Base-by-base conservation (phyloP, 1,284 basidiomycete species). In the Sporisorium graminicola region DNA sequence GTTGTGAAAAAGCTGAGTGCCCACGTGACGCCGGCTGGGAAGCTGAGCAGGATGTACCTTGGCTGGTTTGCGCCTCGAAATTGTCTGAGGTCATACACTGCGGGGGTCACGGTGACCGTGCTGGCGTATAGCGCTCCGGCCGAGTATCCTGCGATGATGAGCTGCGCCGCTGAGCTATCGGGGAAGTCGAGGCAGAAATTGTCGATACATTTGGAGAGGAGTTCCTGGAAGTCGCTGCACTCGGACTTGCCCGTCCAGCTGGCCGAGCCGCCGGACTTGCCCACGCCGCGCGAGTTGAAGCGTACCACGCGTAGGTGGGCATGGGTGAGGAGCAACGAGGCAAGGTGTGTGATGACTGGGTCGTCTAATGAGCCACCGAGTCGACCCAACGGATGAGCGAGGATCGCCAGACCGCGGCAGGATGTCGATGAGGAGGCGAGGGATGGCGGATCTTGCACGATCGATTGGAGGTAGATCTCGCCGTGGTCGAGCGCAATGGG, bases 251-350 rank as follows among this genome's bases (percentile, higher is more conserved):
- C 77, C 14, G 77, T 79, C 77, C 77, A 79, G 61, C 67, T 77
- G 1, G 77, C 27, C 8, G 58, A 55, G 16, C 74, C 77, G 14
- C 53, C 52, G 7, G 66, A 71, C 22, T 68, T 61, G 43, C 74
- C 77, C 3, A 77, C 77, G 10, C 77, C 77, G 37, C 77, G 58
- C 22, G 77, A 73, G 56, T 78, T 78, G 72, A 75, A 78, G 7
- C 73, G 65, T 22, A 78, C 68, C 6, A 74, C 72, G 9, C 69
- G 61, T 10, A 72, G 51, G 13, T 68, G 49, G 1, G 52, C 42
- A n/a, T 71, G 55, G 8, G 65, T 58, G 8, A 66, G 27, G 5
- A 79, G 56, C 9, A 65, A 20, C 0, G 64, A 59, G 1, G 70
- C 57, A 14, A 79, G 42, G 22, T 67, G 61, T 5, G 58, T 64